phyloP scores from a whole-genome alignment of 2,329 filamentous ascomycete species.

The Colletotrichum siamense region DNA sequence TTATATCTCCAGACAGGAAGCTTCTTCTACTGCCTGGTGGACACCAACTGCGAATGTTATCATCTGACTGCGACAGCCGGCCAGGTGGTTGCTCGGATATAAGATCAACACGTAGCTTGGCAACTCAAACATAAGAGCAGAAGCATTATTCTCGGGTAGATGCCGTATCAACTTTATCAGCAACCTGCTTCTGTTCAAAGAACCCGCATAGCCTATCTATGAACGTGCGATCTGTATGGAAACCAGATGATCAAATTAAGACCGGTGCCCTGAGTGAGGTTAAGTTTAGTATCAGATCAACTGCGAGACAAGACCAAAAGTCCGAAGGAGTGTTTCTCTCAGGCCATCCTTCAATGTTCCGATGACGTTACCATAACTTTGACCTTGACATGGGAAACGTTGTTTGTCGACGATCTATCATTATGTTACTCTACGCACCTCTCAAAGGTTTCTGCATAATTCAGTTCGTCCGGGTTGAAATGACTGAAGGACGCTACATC shows the following conservation, averaged over 20 bases:
- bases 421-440: accelerated
- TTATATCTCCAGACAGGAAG: no score
- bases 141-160: neutral
- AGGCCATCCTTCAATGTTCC: neutral
- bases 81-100: neutral
- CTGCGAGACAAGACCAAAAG: neutral
- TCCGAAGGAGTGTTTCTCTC: neutral
- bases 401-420: neutral
- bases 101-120: neutral
- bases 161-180: neutral
- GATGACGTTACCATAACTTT: neutral
- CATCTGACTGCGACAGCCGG: no score
- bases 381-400: neutral
- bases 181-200: neutral
- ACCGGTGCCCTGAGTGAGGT: neutral
- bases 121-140: neutral
- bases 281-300: neutral
- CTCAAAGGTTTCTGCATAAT: neutral
- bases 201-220: neutral
- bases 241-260: neutral
- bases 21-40: no score
- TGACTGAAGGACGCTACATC: neutral
- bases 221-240: neutral
- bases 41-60: no score
- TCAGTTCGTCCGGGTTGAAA: neutral